These are phyloP conservation scores for Erythrophleum fordii DNA, from an alignment of 306 rosid species.

Conservation along the genomic window DNA sequence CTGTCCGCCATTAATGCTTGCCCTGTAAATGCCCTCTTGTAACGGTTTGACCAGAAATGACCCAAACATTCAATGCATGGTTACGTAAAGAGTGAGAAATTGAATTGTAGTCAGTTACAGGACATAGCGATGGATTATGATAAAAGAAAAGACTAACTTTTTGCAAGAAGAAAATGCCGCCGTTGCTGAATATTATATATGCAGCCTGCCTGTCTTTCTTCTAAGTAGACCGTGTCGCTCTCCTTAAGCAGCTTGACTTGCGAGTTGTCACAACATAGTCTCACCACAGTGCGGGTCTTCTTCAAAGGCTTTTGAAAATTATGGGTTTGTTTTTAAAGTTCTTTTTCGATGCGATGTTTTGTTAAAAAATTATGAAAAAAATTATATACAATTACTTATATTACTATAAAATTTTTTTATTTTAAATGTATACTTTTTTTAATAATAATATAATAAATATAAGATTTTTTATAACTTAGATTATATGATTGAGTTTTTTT, in stretches of 20 bases:
- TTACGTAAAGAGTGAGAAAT: neutral
- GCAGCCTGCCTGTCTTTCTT: too few species aligned
- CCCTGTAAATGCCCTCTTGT: neutral
- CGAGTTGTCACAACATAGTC: neutral
- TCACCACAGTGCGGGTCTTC: neutral
- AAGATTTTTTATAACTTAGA: too few species aligned
- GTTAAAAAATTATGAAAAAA: neutral
- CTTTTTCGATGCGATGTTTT: neutral
- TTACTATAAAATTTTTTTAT: too few species aligned
- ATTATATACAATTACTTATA: too few species aligned
- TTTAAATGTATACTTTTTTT: too few species aligned
- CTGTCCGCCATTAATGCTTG: neutral
- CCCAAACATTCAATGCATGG: neutral
- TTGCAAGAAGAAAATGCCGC: too few species aligned
- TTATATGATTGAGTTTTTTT: too few species aligned
- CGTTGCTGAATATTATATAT: too few species aligned
- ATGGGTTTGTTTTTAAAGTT: neutral
- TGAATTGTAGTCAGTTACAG: neutral
- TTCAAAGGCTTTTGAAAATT: neutral
- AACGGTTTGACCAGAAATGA: neutral
- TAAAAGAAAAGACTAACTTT: too few species aligned
- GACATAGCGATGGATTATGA: neutral
- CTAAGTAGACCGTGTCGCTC: neutral
- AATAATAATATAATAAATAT: too few species aligned
- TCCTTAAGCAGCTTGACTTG: neutral